A percentile compares a stretch with the other conserved stretches of the same genome.
phyloP scores from a whole-genome alignment of 495 filamentous ascomycete genomes.

The Opeltia flavorubescens region DNA sequence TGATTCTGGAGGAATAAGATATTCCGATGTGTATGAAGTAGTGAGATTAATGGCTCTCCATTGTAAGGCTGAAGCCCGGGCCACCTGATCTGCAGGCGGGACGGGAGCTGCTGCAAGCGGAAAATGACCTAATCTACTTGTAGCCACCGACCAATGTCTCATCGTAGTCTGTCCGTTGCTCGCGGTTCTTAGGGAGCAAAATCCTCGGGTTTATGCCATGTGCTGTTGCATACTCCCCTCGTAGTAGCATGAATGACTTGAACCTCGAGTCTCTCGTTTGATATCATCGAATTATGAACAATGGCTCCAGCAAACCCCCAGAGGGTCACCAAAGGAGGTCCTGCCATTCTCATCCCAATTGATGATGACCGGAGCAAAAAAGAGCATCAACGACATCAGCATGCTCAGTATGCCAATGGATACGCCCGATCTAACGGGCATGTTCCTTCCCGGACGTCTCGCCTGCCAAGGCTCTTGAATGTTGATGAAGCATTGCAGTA shows the following conservation, averaged over 20 bases:
- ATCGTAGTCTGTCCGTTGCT: too few species aligned
- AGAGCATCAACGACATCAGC: not conserved
- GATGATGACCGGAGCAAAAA: not conserved
- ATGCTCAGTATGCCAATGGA: not conserved
- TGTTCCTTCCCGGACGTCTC: not conserved
- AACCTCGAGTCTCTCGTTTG: not conserved
- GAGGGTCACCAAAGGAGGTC: too few species aligned
- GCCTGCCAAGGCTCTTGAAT: constrained; percentile 29
- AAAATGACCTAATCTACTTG: too few species aligned
- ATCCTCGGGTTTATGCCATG: too few species aligned
- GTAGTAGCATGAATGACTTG: not conserved
- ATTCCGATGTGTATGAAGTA: too few species aligned
- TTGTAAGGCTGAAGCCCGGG: too few species aligned
- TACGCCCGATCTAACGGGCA: not conserved
- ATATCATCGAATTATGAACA: not conserved
- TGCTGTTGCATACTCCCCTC: too few species aligned
- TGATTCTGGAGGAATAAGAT: too few species aligned
- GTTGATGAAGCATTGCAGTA: constrained; percentile 82
- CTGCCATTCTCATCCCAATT: not conserved
- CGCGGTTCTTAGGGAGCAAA: too few species aligned
- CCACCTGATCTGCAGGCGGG: not conserved
- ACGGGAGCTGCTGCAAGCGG: too few species aligned
- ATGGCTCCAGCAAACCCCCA: not conserved
- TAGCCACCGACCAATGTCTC: too few species aligned
- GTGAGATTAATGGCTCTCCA: too few species aligned